Evolutionary conservation across 805 yeast species (phyloP), one percentile per base, ranked within the genome.

Genomic region (Monosporozyma aerobia): DNA sequence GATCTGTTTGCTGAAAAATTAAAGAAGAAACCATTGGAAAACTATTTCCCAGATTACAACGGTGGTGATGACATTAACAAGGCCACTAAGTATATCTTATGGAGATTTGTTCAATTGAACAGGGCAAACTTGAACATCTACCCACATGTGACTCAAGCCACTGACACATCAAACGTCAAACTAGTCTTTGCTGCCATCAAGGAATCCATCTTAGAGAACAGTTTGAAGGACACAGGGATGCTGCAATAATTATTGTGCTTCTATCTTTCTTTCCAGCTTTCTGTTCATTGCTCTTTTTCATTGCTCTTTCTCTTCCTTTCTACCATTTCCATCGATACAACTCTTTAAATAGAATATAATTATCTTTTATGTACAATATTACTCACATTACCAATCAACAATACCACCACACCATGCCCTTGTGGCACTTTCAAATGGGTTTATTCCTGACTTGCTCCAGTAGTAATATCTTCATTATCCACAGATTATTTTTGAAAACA

Each of bases 81-180:
- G 65, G 97, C 96, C 19, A 95, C 94, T 37, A 89, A 88, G 68
- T 90, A 89, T 62, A 88, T 90, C 54, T 76, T 90, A 44, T 88
- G 96, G 95, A 77, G 95, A 63, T 90, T 90, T 65, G 83, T 87
- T 41, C 89, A 85, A 66, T 80, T 87, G 48, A 90, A 90, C 65
- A 76, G 95, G 58, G 82, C 94, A 1, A 88, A 89, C 22, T 73
- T 89, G 56, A 85, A 83, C 55, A 79, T 90, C 35, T 87, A 86
- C 62, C 96, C 97, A 11, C 95, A 90, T 68, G 86, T 90, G 25
- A 90, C 97, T 3, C 96, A 90, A 69, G 97, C 97, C 0, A 90
- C 96, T 0, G 96, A 90, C 66, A 90, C 97, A 6, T 82, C 88
- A 30, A 90, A 90, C 68, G 89, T 90, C 56, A 82, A 85, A 63